Evolutionary conservation across 2,329 filamentous ascomycete genomes (phyloP).

Genomic region (Talaromyces pinophilus): DNA sequence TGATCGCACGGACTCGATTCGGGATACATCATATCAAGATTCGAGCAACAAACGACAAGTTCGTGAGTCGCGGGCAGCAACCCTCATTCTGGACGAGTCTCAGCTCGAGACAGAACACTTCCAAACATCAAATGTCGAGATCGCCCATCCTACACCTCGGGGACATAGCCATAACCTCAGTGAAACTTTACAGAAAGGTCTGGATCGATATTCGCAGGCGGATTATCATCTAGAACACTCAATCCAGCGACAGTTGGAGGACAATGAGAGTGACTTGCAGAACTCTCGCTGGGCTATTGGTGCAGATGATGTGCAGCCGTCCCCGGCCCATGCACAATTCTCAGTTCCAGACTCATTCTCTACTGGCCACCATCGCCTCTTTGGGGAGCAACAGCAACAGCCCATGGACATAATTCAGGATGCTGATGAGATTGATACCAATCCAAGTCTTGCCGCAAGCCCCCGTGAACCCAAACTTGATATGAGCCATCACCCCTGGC

Average conservation of each 20-base stretch:
- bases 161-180: slow-evolving; percentile 72
- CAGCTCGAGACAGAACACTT: slow-evolving; percentile 40
- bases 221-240: slow-evolving; percentile 83
- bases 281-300: slow-evolving; percentile 42
- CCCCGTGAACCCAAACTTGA: slow-evolving; percentile 45
- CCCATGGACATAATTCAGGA: slow-evolving; percentile 48
- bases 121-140: slow-evolving; percentile 50
- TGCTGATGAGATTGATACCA: slow-evolving; percentile 69
- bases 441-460: slow-evolving; percentile 70
- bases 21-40: slow-evolving; percentile 35
- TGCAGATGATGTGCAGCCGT: slow-evolving; percentile 32
- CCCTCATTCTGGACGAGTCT: slow-evolving; percentile 30
- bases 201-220: slow-evolving; percentile 65
- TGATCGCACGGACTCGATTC: slow-evolving; percentile 30
- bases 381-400: slow-evolving; percentile 33
- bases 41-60: slow-evolving; percentile 28
- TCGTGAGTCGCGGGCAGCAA: slow-evolving; percentile 35
- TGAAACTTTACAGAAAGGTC: slow-evolving; percentile 76
- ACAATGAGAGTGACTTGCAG: slow-evolving; percentile 52
- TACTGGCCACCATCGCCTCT: slow-evolving; percentile 39
- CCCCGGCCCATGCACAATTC: slow-evolving; percentile 25
- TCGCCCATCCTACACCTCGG: slow-evolving; percentile 62
- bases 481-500: slow-evolving; percentile 36
- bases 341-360: slow-evolving; percentile 26
- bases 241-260: slow-evolving; percentile 74